Conservation (phyloP, 306 rosid genomes). For the Spatholobus suberectus region DNA sequence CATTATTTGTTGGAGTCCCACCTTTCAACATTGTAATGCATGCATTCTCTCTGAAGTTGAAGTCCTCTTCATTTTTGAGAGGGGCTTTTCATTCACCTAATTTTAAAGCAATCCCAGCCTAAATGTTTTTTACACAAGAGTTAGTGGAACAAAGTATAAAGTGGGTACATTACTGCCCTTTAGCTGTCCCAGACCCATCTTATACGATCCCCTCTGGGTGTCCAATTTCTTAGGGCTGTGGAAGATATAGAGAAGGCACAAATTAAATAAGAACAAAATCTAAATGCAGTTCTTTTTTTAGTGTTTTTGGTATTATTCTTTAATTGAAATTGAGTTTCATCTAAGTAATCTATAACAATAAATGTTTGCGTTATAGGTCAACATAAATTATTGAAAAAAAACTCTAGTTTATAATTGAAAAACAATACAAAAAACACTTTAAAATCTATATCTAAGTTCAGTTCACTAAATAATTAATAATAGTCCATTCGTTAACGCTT, state of each 20-base stretch:
- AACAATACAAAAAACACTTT: too few relatives aligned
- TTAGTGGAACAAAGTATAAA: not conserved
- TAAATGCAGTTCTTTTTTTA: not conserved
- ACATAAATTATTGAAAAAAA: too few relatives aligned
- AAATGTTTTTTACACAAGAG: slow-evolving; percentile 18
- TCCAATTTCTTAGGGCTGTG: not conserved
- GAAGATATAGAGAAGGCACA: not conserved
- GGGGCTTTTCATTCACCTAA: not conserved
- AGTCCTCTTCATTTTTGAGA: not conserved
- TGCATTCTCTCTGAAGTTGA: slow-evolving; percentile 31
- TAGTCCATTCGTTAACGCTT: not conserved
- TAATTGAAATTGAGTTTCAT: not conserved
- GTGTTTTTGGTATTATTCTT: not conserved
- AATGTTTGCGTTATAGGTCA: not conserved
- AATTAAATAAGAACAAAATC: not conserved
- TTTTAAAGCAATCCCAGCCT: slow-evolving; percentile 1
- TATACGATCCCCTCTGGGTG: not conserved
- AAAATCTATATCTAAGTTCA: too few relatives aligned
- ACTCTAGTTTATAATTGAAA: too few relatives aligned
- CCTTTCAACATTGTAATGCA: slow-evolving; percentile 34
- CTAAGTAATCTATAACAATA: not conserved
- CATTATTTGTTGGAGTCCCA: slow-evolving; percentile 41
- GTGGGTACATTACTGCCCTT: not conserved
- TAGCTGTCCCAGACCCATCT: not conserved
- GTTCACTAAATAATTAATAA: not conserved